These are phyloP conservation scores for Magnusiomyces fungicola DNA, from an alignment of 1,139 yeast species.

Conservation along the genomic window DNA sequence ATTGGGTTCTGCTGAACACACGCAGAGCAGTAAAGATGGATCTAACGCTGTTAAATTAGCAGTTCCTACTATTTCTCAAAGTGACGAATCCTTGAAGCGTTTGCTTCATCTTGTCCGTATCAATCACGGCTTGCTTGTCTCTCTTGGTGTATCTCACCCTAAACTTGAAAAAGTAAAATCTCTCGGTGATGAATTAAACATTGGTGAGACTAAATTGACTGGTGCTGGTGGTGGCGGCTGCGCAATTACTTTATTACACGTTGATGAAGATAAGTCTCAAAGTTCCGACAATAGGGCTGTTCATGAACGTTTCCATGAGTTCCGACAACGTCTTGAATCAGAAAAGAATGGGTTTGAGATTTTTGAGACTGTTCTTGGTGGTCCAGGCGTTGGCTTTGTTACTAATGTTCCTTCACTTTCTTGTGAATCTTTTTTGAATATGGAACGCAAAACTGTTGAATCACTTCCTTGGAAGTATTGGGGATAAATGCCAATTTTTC, in stretches of 20 bases:
- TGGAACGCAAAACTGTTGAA: constrained; percentile 34
- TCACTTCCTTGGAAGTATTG: constrained; percentile 53
- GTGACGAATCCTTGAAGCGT: constrained; percentile 7
- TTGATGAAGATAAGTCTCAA: constrained; percentile 31
- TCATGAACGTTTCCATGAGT: constrained; percentile 22
- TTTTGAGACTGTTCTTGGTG: constrained; percentile 81
- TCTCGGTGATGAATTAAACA: constrained; percentile 48
- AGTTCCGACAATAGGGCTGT: constrained; percentile 21
- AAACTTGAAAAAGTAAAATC: constrained; percentile 65
- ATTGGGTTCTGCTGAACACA: constrained; percentile 4
- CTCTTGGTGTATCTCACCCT: constrained; percentile 92
- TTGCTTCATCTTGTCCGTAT: constrained; percentile 65
- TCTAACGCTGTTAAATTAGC: constrained; percentile 4
- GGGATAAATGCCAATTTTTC: too few relatives aligned
- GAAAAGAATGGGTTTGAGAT: constrained; percentile 58
- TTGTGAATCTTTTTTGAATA: constrained; percentile 12
- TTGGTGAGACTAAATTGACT: constrained; percentile 89
- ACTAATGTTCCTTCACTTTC: constrained; percentile 17
- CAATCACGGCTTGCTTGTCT: constrained; percentile 80
- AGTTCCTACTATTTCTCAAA: constrained; percentile 22
- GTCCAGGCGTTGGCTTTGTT: constrained; percentile 70
- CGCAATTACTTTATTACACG: constrained; percentile 73
- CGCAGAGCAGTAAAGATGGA: not conserved
- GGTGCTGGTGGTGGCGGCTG: constrained; percentile 99
- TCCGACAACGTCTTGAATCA: constrained; percentile 30